Evolutionary conservation across 768 basidiomycete genomes (phyloP), one percentile per base, ranked within the genome.

Genomic region (Naematelia aurantialba): DNA sequence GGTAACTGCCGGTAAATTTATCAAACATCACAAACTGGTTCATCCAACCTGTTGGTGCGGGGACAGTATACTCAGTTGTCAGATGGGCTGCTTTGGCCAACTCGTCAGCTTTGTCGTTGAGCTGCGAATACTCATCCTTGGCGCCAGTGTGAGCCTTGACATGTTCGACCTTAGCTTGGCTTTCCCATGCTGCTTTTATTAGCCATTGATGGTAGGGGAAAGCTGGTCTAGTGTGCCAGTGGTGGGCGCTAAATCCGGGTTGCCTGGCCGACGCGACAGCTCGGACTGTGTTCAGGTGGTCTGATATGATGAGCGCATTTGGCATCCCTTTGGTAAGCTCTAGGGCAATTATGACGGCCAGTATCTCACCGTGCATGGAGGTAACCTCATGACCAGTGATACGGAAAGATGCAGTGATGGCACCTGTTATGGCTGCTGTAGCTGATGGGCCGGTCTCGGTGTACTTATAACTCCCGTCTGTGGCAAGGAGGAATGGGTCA

Each of bases 91-190:
- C 29, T 21, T 52, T 60, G 1, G 62, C 62, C 10, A 24, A 4
- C 2, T 8, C 13, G 48, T 64, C 62, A 1, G 59, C 62, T 17
- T 11, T 17, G 1, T 60, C 54, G 26, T 64, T 64, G 25, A 64
- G 29, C 19, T 14, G 26, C 21, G 62, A 64, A 13, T 51, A 21
- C 2, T 29, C 47, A 27, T 64, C 62, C 19, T 50, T 21, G 1
- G 12, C 50, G 30, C 34, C 62, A 3, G 62, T 64, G 50, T 64
- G 62, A 8, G 62, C 62, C 31, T 56, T 56, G 54, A 64, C 45
- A 31, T 64, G 62, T 21, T 29, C 3, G 34, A 60, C 30, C 17
- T 44, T 22, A 21, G 10, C 21, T 22, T 17, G 14, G 22, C 22
- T 4, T 14, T 19, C 39, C 17, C 14, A 19, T 13, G 26, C 19